These are phyloP conservation scores for Eleusine indica DNA, from an alignment of 176 grass and related monocot species.

Conservation along the genomic window DNA sequence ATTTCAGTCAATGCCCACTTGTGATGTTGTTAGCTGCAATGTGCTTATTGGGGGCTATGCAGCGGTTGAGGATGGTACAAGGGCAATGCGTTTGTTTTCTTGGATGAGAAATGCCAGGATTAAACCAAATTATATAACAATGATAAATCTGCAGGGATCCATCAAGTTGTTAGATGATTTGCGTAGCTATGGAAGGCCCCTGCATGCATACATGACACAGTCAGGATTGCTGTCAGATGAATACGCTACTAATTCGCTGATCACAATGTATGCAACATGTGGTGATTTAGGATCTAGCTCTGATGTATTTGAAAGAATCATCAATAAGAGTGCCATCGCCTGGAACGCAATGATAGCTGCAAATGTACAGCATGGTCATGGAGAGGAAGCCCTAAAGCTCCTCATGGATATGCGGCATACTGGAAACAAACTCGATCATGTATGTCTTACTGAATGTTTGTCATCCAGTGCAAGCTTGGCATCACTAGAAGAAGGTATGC, in stretches of 20 bases:
- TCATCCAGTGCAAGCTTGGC: conserved; percentile 73
- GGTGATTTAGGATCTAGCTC: conserved; percentile 69
- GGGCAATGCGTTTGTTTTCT: conserved; percentile 57
- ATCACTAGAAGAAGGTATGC: conserved; percentile 90
- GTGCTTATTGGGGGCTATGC: conserved; percentile 70
- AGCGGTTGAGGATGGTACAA: conserved; percentile 41
- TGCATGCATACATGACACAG: conserved; percentile 69
- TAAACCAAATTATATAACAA: conserved; percentile 72
- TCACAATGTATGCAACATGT: conserved; percentile 90
- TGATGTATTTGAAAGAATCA: conserved; percentile 59
- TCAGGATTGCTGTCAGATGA: conserved; percentile 70
- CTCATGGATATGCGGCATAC: conserved; percentile 57
- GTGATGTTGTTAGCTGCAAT: conserved; percentile 75
- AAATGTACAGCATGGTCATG: conserved; percentile 64
- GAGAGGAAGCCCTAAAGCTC: conserved; percentile 81
- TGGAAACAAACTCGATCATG: conserved; percentile 67
- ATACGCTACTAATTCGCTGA: conserved; percentile 74
- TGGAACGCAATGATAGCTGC: conserved; percentile 86
- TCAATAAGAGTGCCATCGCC: conserved; percentile 58
- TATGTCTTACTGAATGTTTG: conserved; percentile 75
- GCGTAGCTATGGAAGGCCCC: conserved; percentile 51
- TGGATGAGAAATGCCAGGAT: conserved; percentile 65
- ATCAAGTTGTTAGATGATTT: conserved; percentile 48
- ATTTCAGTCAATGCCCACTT: conserved; percentile 56
- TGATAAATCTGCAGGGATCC: conserved; percentile 73